Evolutionary conservation across 2,329 filamentous ascomycete genomes (phyloP).

Genomic region (Botrytis squamosa): DNA sequence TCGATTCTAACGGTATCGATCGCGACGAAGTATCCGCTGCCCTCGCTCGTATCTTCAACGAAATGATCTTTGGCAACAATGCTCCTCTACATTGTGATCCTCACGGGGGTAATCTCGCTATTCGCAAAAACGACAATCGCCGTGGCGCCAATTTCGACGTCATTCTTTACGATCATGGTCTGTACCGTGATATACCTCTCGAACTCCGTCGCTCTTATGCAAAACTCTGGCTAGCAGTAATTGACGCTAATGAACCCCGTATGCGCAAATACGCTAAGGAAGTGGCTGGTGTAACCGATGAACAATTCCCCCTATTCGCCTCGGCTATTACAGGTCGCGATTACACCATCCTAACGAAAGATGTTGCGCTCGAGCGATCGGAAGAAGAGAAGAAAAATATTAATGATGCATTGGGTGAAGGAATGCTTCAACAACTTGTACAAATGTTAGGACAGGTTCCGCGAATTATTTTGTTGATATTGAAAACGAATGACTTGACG

Average conservation of each 20-base stretch:
- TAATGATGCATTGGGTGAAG: constrained; percentile 78
- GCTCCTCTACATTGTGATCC: constrained; percentile 95
- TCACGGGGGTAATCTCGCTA: constrained; percentile 92
- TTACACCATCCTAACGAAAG: constrained; percentile 68
- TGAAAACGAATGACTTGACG: constrained; percentile 97
- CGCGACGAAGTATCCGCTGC: constrained; percentile 93
- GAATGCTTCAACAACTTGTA: constrained; percentile 83
- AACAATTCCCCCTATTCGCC: constrained; percentile 92
- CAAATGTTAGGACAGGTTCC: constrained; percentile 86
- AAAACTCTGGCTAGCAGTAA: constrained; percentile 94
- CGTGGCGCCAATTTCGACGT: constrained; percentile 82
- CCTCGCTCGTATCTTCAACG: constrained; percentile 91
- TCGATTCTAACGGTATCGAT: constrained; percentile 84
- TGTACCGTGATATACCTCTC: constrained; percentile 89
- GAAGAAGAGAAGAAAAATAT: constrained; percentile 83
- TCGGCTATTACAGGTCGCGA: constrained; percentile 95
- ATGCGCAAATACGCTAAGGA: constrained; percentile 91
- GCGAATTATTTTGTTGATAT: constrained; percentile 85
- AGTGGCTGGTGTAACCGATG: constrained; percentile 83
- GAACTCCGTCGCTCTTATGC: constrained; percentile 81
- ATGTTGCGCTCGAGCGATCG: constrained; percentile 57
- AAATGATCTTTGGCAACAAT: constrained; percentile 94
- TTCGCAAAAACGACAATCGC: constrained; percentile 70
- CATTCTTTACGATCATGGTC: constrained; percentile 92
- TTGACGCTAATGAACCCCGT: constrained; percentile 77